These are phyloP conservation scores for Oemleria cerasiformis DNA, from an alignment of 306 rosid genomes.

Conservation along the genomic window DNA sequence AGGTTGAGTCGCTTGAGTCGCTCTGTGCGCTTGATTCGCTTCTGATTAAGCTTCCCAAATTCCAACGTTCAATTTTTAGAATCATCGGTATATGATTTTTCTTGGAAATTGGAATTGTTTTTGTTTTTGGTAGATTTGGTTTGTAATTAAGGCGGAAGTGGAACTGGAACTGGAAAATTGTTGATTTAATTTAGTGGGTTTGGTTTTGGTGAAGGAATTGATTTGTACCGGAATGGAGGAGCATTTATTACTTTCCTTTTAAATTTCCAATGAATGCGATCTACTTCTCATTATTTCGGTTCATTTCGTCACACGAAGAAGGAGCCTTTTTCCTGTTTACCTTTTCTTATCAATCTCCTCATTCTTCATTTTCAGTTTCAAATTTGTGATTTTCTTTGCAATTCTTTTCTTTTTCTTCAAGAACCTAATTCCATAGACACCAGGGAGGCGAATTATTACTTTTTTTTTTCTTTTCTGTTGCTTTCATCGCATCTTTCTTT, in stretches of 20 bases:
- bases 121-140: not conserved
- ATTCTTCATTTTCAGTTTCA: too few species aligned
- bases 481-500: not conserved
- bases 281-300: slow-evolving; percentile 6
- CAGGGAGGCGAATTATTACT: slow-evolving; percentile 28
- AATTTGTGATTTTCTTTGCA: too few species aligned
- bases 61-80: not conserved
- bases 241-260: not conserved
- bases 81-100: too few species aligned
- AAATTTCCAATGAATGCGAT: not conserved
- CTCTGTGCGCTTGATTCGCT: not conserved
- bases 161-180: not conserved
- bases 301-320: not conserved
- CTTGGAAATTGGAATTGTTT: too few species aligned
- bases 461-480: slow-evolving; percentile 24
- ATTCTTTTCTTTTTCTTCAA: not conserved
- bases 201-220: not conserved
- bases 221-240: not conserved
- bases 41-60: not conserved
- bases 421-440: slow-evolving; percentile 70
- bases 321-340: not conserved
- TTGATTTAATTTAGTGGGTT: not conserved
- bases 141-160: not conserved
- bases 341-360: not conserved
- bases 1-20: too few species aligned